Base-by-base conservation (phyloP, 805 yeast species). In the Zygoascus flipseniorum region DNA sequence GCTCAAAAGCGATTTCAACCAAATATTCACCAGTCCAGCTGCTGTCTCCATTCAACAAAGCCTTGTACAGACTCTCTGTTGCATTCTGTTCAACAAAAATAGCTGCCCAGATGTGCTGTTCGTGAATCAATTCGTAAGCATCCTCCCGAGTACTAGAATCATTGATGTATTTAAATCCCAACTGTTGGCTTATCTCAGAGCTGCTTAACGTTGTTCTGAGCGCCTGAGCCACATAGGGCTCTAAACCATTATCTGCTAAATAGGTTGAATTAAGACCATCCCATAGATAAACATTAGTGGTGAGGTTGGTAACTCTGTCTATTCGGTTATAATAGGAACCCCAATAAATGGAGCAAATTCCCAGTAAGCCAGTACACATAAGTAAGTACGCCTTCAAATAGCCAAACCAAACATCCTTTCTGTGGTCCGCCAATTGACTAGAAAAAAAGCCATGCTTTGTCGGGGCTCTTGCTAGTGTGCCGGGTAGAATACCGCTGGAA, bases 41-140 rank as follows among this genome's bases (percentile, higher is more conserved):
- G 6, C 60, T 52, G 8, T 52, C 48, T 6, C 68, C 35, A 14
- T 55, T 52, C 31, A 59, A 55, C n/a, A 82, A 65, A 2, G 81
- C 81, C 19, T 68, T 59, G 26, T 62, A 55, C 20, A 73, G 63
- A 39, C 70, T 62, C 23, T 60, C 60, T 4, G 81, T 72, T 0
- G 85, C 79, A 60, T 79, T 75, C 13, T 73, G 66, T 19, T 64
- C 60, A 35, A 85, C 78, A 56, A 80, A 77, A 37, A 83, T 68
- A 0, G 84, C 77, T 23, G 78, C 75, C 93, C 92, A 86, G 60
- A 75, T 83, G 16, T 76, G 61, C 65, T 82, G 79, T 51, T 76
- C 76, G 59, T 77, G 80, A 2, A 85, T 74, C 51, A 68, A 67
- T 35, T 73, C 59, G 43, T 65, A 37, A 19, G 82, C 63, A 57